Conservation (phyloP, 176 grass and related monocot genomes). For the Oryza brachyantha region DNA sequence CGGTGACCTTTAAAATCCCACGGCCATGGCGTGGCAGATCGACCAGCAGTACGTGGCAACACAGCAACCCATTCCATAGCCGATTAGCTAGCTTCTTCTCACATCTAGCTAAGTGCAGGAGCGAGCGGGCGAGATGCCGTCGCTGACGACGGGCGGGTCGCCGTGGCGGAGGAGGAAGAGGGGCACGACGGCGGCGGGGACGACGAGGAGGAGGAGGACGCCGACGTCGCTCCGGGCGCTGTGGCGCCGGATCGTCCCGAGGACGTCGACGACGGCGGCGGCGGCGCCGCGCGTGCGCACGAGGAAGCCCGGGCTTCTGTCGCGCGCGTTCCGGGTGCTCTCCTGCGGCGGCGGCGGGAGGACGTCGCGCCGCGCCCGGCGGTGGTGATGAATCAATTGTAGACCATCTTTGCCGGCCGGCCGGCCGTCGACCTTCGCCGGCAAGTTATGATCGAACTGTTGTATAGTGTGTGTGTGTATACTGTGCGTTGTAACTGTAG, state of each 20-base stretch:
- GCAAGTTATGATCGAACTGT: too few species aligned
- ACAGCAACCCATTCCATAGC: too few species aligned
- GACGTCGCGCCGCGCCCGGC: not conserved
- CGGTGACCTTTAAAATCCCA: not conserved
- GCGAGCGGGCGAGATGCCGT: not conserved
- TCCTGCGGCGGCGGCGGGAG: conserved; percentile 11
- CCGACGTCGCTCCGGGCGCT: conserved; percentile 20
- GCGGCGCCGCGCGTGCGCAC: not conserved
- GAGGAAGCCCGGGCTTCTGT: not conserved
- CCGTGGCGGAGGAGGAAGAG: conserved; percentile 35
- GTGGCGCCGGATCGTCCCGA: conserved; percentile 30
- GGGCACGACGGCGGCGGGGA: not conserved
- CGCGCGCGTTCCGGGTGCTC: conserved; percentile 17
- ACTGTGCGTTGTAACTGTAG: too few species aligned
- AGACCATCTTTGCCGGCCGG: too few species aligned
- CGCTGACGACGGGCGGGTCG: not conserved
- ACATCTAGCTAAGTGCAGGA: not conserved
- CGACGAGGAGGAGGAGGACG: not conserved
- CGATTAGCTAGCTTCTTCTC: not conserved
- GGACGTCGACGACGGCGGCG: not conserved
- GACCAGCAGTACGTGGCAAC: too few species aligned
- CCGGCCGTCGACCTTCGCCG: too few species aligned
- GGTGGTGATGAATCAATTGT: too few species aligned
- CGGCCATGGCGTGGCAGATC: not conserved
- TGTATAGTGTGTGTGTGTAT: too few species aligned